Conservation (phyloP, 495 filamentous ascomycete species). For the Schizothecium vesticola region DNA sequence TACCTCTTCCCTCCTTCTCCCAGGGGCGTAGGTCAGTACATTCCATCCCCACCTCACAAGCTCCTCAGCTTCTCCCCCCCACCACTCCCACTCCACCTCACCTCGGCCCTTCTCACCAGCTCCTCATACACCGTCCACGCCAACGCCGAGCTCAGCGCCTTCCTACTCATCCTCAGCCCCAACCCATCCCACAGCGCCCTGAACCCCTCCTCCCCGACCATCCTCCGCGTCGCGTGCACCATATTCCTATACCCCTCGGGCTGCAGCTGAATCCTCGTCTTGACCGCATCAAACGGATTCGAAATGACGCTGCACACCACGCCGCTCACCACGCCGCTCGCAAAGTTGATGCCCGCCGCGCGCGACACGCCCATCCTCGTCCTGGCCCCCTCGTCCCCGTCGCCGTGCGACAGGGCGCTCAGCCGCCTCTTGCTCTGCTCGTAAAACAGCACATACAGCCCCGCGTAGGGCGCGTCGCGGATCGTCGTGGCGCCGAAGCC, state of each 20-base stretch:
- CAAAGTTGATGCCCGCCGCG: constrained; percentile 77
- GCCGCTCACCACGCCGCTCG: constrained; percentile 68
- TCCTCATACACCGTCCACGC: constrained; percentile 98
- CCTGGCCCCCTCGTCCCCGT: neutral
- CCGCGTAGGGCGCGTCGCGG: constrained; percentile 91
- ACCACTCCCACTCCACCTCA: constrained; percentile 39
- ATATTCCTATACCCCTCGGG: constrained; percentile 81
- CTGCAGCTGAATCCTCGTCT: constrained; percentile 89
- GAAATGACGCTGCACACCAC: constrained; percentile 74
- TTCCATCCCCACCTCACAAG: neutral
- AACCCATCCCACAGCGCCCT: constrained; percentile 82
- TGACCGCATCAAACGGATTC: constrained; percentile 95
- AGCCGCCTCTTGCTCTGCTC: constrained; percentile 76
- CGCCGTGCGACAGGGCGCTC: constrained; percentile 29
- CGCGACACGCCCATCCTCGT: constrained; percentile 30
- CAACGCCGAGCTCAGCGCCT: constrained; percentile 84
- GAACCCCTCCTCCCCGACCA: constrained; percentile 77
- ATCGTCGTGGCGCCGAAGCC: constrained; percentile 93
- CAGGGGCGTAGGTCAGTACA: neutral
- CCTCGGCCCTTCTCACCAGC: constrained; percentile 71
- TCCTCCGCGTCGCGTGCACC: constrained; percentile 63
- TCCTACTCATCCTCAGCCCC: constrained; percentile 80
- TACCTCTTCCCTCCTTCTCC: neutral
- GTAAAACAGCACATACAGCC: constrained; percentile 91
- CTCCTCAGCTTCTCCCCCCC: constrained; percentile 4